Evolutionary conservation across 2,329 filamentous ascomycete species (phyloP).

Genomic region (Fusarium virguliforme): DNA sequence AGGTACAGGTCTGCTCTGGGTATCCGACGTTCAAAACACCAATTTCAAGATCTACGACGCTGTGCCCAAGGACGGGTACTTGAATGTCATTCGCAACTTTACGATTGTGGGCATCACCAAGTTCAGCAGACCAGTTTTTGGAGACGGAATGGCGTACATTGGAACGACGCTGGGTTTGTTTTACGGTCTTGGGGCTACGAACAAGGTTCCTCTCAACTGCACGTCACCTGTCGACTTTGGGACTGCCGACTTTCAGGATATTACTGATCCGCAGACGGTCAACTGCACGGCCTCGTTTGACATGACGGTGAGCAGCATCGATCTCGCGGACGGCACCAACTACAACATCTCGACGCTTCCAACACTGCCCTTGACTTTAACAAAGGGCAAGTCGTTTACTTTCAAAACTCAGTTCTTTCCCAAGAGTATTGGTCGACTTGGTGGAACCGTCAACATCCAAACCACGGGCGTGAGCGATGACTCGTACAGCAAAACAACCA

Average conservation of each 20-base stretch:
- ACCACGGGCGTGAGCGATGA: slow-evolving; percentile 63
- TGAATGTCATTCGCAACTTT: slow-evolving; percentile 67
- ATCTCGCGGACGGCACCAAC: slow-evolving; percentile 54
- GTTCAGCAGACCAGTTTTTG: slow-evolving; percentile 72
- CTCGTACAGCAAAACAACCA: slow-evolving; percentile 63
- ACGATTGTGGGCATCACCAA: slow-evolving; percentile 68
- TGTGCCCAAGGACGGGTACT: slow-evolving; percentile 62
- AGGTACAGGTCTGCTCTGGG: slow-evolving; percentile 72
- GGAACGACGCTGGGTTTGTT: slow-evolving; percentile 67
- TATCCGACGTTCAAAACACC: slow-evolving; percentile 68
- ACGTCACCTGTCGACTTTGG: slow-evolving; percentile 66
- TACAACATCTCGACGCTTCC: slow-evolving; percentile 58
- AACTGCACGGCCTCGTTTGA: slow-evolving; percentile 66
- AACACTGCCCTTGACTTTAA: slow-evolving; percentile 52
- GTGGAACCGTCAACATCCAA: slow-evolving; percentile 64
- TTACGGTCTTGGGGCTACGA: slow-evolving; percentile 71
- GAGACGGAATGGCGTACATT: slow-evolving; percentile 70
- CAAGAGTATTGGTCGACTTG: slow-evolving; percentile 62
- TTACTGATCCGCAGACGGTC: slow-evolving; percentile 53
- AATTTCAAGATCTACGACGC: slow-evolving; percentile 70
- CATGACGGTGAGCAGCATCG: slow-evolving; percentile 60
- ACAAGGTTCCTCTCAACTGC: slow-evolving; percentile 70
- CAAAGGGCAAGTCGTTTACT: slow-evolving; percentile 59
- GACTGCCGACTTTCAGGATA: slow-evolving; percentile 59
- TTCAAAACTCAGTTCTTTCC: slow-evolving; percentile 62